phyloP scores from a whole-genome alignment of 805 yeast species.

The Lipomyces starkeyi region DNA sequence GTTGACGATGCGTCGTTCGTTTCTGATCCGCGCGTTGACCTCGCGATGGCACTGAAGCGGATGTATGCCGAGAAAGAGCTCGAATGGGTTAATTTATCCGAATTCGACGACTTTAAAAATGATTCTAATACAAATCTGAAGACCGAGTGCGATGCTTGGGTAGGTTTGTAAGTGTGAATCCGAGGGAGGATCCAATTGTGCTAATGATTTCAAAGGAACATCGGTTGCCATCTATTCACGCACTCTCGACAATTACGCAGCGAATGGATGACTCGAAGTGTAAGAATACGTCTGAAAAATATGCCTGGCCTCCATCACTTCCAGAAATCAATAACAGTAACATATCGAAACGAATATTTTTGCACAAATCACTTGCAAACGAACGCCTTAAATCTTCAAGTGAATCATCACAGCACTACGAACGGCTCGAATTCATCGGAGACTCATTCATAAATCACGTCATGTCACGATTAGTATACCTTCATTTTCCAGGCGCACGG shows the following conservation, averaged over 20 bases:
- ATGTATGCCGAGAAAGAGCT: slow-evolving; percentile 25
- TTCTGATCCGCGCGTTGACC: slow-evolving; percentile 30
- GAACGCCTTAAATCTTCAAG: slow-evolving; percentile 46
- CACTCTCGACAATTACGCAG: slow-evolving; percentile 20
- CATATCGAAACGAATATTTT: slow-evolving; percentile 72
- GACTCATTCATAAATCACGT: slow-evolving; percentile 48
- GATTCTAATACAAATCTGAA: slow-evolving; percentile 8
- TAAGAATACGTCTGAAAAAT: background rate
- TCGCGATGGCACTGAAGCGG: slow-evolving; percentile 28
- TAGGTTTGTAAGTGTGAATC: background rate
- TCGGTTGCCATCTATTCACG: slow-evolving; percentile 21
- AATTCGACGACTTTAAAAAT: slow-evolving; percentile 8
- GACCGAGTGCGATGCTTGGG: slow-evolving; percentile 17
- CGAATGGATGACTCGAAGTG: slow-evolving; percentile 10
- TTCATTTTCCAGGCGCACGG: slow-evolving; percentile 64
- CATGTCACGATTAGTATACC: slow-evolving; percentile 71
- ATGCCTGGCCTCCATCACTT: slow-evolving; percentile 65
- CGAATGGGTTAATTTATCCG: slow-evolving; percentile 19
- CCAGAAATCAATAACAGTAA: slow-evolving; percentile 68
- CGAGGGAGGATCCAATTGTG: background rate
- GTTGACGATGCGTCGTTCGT: slow-evolving; percentile 19
- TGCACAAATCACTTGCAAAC: slow-evolving; percentile 76
- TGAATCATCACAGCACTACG: slow-evolving; percentile 51
- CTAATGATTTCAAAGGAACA: slow-evolving; percentile 9
- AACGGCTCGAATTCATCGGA: slow-evolving; percentile 37